These are phyloP conservation scores for Eucalyptus polyanthemos DNA, from an alignment of 345 rosid genomes.

Conservation along the genomic window DNA sequence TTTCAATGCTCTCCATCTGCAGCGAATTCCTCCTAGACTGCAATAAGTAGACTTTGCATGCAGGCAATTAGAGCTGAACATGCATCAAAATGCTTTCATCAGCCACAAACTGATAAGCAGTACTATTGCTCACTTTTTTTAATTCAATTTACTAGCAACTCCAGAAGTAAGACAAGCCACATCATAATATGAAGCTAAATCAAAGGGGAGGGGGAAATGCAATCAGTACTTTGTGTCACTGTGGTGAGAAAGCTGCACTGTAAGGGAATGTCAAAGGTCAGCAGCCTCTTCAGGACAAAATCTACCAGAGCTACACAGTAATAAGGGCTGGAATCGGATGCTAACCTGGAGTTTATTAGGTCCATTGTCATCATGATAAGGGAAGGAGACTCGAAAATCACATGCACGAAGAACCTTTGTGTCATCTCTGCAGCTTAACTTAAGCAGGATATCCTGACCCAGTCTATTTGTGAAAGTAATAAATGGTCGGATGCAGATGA, in stretches of 20 bases:
- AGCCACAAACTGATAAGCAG: not conserved
- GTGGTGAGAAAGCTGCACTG: not conserved
- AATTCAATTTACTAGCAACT: not conserved
- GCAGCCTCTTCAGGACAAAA: not conserved
- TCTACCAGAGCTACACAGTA: not conserved
- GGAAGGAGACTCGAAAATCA: slow-evolving; percentile 77
- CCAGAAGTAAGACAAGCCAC: not conserved
- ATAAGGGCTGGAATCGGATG: not conserved
- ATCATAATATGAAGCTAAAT: not conserved
- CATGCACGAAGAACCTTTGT: slow-evolving; percentile 61
- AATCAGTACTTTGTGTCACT: not conserved
- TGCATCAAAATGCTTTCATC: not conserved
- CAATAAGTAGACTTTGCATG: not conserved
- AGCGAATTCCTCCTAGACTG: not conserved
- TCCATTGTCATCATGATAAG: slow-evolving; percentile 33
- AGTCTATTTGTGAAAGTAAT: slow-evolving; percentile 91
- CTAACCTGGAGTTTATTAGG: slow-evolving; percentile 80
- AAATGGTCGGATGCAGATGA: slow-evolving; percentile 81
- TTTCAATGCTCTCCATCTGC: not conserved
- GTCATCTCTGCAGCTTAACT: slow-evolving; percentile 65
- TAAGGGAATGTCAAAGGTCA: not conserved
- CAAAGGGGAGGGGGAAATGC: not conserved
- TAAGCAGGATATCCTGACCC: slow-evolving; percentile 66
- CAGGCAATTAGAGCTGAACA: not conserved
- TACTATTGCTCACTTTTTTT: not conserved